phyloP scores from a whole-genome alignment of 345 rosid species.

The Eucalyptus microcorys region DNA sequence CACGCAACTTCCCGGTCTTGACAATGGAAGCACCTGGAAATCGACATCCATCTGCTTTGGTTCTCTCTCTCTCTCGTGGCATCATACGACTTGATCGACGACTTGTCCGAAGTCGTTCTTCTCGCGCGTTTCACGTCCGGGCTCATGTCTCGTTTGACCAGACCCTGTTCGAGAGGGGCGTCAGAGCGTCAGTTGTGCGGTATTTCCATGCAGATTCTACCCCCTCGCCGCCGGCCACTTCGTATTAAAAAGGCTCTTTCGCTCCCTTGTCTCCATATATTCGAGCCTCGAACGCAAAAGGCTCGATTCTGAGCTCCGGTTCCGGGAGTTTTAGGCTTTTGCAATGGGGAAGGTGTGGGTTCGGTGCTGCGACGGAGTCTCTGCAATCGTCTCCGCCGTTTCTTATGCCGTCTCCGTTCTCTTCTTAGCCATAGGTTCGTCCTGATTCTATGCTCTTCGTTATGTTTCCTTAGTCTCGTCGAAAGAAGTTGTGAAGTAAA shows the following conservation, averaged over 20 bases:
- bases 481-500: not conserved
- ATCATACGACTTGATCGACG: not conserved
- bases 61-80: not conserved
- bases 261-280: not conserved
- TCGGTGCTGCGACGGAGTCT: not conserved
- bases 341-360: not conserved
- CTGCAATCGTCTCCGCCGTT: not conserved
- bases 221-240: not conserved
- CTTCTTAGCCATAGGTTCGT: constrained; percentile 19
- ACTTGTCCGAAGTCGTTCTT: not conserved
- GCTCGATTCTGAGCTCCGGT: not conserved
- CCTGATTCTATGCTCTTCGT: not conserved
- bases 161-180: not conserved
- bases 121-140: not conserved
- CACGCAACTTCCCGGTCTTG: not conserved
- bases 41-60: not conserved
- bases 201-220: not conserved
- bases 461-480: not conserved
- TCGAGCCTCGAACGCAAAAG: not conserved
- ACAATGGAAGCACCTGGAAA: not conserved
- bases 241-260: not conserved
- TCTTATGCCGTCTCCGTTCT: not conserved
- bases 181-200: not conserved
- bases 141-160: not conserved
- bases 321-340: not conserved